Evolutionary conservation across 2,329 filamentous ascomycete genomes (phyloP).

Genomic region (Chaetomium sp.): DNA sequence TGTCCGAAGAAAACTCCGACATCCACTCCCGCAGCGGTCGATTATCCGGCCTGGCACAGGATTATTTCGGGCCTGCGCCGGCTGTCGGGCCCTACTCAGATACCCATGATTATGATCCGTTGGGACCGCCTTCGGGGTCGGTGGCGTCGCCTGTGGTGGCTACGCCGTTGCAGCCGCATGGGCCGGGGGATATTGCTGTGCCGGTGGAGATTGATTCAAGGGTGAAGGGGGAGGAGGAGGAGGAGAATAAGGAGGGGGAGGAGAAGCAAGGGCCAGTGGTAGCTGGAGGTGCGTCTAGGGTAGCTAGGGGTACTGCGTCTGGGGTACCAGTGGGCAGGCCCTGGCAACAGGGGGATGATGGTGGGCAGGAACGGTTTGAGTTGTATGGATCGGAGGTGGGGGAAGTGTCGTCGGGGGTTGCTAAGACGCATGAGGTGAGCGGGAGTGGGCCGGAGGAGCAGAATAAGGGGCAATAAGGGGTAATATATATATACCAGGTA

Average conservation of each 20-base stretch:
- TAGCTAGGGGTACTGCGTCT: background rate
- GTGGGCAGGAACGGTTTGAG: slow-evolving; percentile 33
- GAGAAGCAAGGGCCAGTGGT: too few species aligned
- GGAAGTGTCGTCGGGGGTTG: slow-evolving; percentile 9
- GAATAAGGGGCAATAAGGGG: background rate
- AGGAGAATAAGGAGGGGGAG: too few species aligned
- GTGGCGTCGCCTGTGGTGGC: slow-evolving; percentile 25
- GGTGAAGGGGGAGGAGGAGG: background rate
- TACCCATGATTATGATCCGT: slow-evolving; percentile 19
- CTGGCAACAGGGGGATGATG: background rate
- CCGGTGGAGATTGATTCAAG: slow-evolving; percentile 49
- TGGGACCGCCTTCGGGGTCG: slow-evolving; percentile 21
- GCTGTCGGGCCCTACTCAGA: slow-evolving; percentile 43
- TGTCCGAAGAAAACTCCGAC: slow-evolving; percentile 31
- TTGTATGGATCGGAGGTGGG: slow-evolving; percentile 36
- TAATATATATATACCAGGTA: background rate
- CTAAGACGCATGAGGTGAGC: background rate
- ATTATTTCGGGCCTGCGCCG: slow-evolving; percentile 41
- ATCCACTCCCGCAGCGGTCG: slow-evolving; percentile 24
- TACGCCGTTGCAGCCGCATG: slow-evolving; percentile 39
- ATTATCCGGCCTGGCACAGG: slow-evolving; percentile 26
- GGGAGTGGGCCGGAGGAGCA: slow-evolving; percentile 9
- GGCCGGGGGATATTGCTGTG: slow-evolving; percentile 43
- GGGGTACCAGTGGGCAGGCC: background rate
- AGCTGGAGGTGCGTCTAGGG: too few species aligned